Conservation (phyloP, 176 grass and related monocot species). For the Cymbopogon citratus region DNA sequence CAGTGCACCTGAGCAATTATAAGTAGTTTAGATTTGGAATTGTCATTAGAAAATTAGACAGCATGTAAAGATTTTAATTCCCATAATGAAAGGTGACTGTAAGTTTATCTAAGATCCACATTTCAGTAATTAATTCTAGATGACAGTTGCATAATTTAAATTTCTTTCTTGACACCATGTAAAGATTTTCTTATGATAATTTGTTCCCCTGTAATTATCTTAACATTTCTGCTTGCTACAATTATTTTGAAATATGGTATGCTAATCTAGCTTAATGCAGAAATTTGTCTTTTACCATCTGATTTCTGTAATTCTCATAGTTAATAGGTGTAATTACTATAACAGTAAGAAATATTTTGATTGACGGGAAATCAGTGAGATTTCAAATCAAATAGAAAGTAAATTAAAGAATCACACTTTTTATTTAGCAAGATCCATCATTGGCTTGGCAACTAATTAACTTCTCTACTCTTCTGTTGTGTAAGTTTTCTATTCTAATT, state of each 20-base stretch:
- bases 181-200: background rate
- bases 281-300: background rate
- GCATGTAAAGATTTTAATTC: too few relatives aligned
- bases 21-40: background rate
- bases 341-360: background rate
- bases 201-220: background rate
- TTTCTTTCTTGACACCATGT: constrained; percentile 2
- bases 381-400: background rate
- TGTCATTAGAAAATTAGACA: background rate
- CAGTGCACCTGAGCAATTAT: background rate
- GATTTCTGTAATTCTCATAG: background rate
- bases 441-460: background rate
- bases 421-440: background rate
- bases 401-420: background rate
- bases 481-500: background rate
- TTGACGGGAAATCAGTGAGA: background rate
- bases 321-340: background rate
- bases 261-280: background rate
- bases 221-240: background rate
- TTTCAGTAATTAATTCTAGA: background rate
- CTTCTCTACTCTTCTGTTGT: background rate
- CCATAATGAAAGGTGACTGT: background rate
- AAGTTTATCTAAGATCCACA: background rate
- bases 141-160: background rate
- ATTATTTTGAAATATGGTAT: constrained; percentile 3